Conservation (phyloP, 2,329 filamentous ascomycete species). For the Zasmidium citrigriseum region DNA sequence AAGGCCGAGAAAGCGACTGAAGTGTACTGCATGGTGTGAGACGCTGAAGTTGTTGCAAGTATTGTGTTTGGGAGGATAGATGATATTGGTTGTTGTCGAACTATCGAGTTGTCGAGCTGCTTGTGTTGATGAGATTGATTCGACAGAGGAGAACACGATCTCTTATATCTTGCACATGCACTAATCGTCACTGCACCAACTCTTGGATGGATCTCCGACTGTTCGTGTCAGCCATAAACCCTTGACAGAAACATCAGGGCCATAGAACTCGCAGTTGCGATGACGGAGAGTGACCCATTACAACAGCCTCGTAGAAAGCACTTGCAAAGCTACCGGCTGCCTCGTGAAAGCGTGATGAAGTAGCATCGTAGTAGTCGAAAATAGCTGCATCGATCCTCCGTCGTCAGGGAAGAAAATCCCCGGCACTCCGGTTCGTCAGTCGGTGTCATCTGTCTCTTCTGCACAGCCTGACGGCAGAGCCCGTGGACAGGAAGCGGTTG, state of each 20-base stretch:
- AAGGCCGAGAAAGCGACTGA: neutral
- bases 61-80: neutral
- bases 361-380: neutral
- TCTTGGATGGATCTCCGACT: neutral
- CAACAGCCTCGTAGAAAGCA: too few species aligned
- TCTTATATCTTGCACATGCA: neutral
- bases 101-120: too few species aligned
- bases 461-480: neutral
- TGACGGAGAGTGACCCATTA: too few species aligned
- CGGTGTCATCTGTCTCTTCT: neutral
- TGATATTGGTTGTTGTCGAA: too few species aligned
- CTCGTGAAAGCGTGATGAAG: neutral
- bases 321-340: neutral
- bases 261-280: too few species aligned
- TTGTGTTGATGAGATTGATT: too few species aligned
- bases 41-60: neutral
- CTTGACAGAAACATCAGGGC: too few species aligned
- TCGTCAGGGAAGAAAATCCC: neutral
- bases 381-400: neutral
- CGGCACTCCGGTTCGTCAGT: neutral
- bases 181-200: neutral
- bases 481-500: neutral
- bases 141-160: neutral
- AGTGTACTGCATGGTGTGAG: neutral
- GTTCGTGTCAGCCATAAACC: neutral